Percentiles rank a stretch among this genome's conserved stretches.
Conservation (phyloP, 2,329 filamentous ascomycete species). For the Colletotrichum spinosum region DNA sequence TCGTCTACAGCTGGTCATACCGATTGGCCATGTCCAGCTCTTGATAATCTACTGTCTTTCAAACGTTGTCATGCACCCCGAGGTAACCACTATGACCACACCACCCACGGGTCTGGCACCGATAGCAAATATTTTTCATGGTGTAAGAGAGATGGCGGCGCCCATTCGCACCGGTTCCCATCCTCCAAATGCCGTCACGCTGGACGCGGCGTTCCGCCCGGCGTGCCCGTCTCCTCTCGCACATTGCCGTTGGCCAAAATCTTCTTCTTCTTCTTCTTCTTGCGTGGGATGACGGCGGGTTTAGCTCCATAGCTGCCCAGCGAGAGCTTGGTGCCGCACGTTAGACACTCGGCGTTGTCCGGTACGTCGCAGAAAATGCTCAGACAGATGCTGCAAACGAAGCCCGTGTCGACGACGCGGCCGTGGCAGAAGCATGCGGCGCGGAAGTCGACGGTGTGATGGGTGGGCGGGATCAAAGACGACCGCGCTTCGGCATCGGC, state of each 20-base stretch:
- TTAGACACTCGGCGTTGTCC: slow-evolving; percentile 77
- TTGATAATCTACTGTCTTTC: no score
- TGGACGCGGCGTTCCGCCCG: slow-evolving; percentile 69
- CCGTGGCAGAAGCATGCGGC: slow-evolving; percentile 99
- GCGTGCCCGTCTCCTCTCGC: slow-evolving; percentile 69
- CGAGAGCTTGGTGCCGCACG: slow-evolving; percentile 83
- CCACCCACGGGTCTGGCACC: no score
- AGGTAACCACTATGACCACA: no score
- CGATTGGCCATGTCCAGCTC: no score
- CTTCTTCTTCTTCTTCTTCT: slow-evolving; percentile 83
- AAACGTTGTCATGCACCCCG: no score
- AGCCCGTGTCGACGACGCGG: slow-evolving; percentile 89
- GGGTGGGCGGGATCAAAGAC: slow-evolving; percentile 81
- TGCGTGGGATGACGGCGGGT: slow-evolving; percentile 78
- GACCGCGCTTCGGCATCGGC: slow-evolving; percentile 68
- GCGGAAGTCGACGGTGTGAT: slow-evolving; percentile 92
- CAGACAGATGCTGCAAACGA: slow-evolving; percentile 95
- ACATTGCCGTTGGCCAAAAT: slow-evolving; percentile 58
- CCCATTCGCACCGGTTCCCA: slow-evolving; percentile 10
- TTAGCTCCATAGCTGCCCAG: slow-evolving; percentile 81
- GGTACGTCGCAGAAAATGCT: slow-evolving; percentile 87
- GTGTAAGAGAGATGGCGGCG: neutral
- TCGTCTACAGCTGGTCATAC: neutral
- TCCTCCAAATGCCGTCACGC: slow-evolving; percentile 35
- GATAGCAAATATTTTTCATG: no score